Base-by-base conservation (phyloP, 768 basidiomycete species). In the Mycena vitilis region DNA sequence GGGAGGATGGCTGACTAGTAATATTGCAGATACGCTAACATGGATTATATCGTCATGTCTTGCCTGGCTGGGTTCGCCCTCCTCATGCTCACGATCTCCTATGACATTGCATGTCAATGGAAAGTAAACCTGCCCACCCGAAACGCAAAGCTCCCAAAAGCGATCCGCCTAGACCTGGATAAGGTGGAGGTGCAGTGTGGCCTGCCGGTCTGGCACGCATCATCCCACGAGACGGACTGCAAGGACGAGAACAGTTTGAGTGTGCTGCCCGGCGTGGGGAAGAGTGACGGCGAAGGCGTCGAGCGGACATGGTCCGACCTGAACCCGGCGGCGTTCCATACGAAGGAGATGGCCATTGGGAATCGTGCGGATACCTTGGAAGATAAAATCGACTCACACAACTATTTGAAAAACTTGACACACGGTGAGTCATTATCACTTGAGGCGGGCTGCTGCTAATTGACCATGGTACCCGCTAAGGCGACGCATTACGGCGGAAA, bases 401-500 rank as follows among this genome's bases (percentile, higher is more conserved):
- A 45, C 16, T 45, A 13, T 18, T 16, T 45, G 44, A 45, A 45
- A 18, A 45, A 45, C 16, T 7, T 18, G 7, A 45, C 44, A 18
- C 44, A 45, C 7, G 16, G 44, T 18, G 18, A 16, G 44, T 45
- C 30, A 5, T 30, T 30, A 30, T 30, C 30, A 3, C 5, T 30
- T 30, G 5, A 30, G 30, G 30, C 3, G 30, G 2, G 30, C 16
- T 2, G 2, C 18, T 13, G 6, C 6, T 45, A 3, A 13, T 10
- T 40, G n/a, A n/a, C n/a, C n/a, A n/a, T n/a, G n/a, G 6, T 45
- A 18, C 13, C 15, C 18, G 18, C 6, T 16, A 30, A 45, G 44
- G 44, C 1, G 38, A 38, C 5, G 25, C 64, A 2, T 42, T 73
- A 10, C 48, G 47, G 1, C 55, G 61, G 3, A 69, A 65, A 13